Conservation (phyloP, 768 basidiomycete genomes). For the Hebeloma cylindrosporum region DNA sequence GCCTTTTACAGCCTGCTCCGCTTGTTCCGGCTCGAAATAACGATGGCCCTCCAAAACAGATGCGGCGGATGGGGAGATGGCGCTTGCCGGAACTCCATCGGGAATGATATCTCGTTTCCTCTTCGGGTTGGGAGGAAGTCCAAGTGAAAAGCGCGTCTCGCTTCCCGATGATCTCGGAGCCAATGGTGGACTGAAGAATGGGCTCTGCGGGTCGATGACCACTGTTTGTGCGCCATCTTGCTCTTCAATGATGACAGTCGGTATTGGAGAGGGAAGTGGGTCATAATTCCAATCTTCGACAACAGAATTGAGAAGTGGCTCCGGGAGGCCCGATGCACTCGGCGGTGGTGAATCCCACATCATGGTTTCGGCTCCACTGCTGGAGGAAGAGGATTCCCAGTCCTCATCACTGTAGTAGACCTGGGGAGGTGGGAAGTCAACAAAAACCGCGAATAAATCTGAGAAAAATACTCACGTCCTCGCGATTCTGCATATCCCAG, state of each 20-base stretch:
- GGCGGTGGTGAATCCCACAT: slow-evolving; percentile 16
- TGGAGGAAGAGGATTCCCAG: slow-evolving; percentile 11
- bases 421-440: not conserved
- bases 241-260: slow-evolving; percentile 16
- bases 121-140: slow-evolving; percentile 2
- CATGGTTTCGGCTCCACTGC: slow-evolving; percentile 15
- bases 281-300: slow-evolving; percentile 25
- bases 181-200: slow-evolving; percentile 17
- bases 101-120: not conserved
- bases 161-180: slow-evolving; percentile 12
- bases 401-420: slow-evolving; percentile 4
- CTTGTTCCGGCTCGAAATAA: slow-evolving; percentile 2
- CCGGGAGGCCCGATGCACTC: slow-evolving; percentile 5
- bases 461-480: slow-evolving; percentile 11
- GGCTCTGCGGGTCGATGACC: slow-evolving; percentile 18
- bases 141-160: slow-evolving; percentile 14
- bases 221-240: slow-evolving; percentile 21
- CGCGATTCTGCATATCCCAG: slow-evolving; percentile 17
- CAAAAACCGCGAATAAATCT: not conserved
- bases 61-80: not conserved
- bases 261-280: slow-evolving; percentile 1
- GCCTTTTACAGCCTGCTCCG: slow-evolving; percentile 4
- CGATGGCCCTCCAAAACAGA: not conserved
- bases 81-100: slow-evolving; percentile 1
- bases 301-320: slow-evolving; percentile 13